Conservation (phyloP, 495 filamentous ascomycete species). For the Friedmanniomyces simplex region DNA sequence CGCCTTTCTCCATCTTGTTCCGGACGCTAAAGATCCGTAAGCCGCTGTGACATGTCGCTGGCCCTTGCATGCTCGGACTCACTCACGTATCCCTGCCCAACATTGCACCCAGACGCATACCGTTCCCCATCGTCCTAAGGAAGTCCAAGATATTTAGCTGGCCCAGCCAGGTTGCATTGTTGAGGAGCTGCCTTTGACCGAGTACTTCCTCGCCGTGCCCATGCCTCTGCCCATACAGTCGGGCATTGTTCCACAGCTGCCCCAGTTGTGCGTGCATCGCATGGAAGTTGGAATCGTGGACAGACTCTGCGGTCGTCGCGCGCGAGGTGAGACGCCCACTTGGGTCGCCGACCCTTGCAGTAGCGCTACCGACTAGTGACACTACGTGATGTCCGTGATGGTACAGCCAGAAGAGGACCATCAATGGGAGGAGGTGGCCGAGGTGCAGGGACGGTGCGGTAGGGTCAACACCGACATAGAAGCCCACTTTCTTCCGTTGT, state of each 20-base stretch:
- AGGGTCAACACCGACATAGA: slow-evolving; percentile 86
- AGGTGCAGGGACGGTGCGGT: slow-evolving; percentile 86
- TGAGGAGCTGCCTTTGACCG: slow-evolving; percentile 17
- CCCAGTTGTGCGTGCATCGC: slow-evolving; percentile 75
- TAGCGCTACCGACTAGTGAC: slow-evolving; percentile 74
- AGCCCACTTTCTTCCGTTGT: slow-evolving; percentile 56
- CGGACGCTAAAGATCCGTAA: slow-evolving; percentile 56
- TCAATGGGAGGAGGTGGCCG: slow-evolving; percentile 85
- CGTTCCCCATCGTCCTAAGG: slow-evolving; percentile 56
- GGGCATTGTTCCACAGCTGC: slow-evolving; percentile 62
- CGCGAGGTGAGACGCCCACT: slow-evolving; percentile 62
- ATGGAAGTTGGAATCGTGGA: slow-evolving; percentile 57
- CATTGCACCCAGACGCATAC: slow-evolving; percentile 73
- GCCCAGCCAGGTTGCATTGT: slow-evolving; percentile 51
- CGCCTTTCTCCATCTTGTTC: slow-evolving; percentile 62
- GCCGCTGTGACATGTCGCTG: neutral
- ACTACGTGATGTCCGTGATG: slow-evolving; percentile 66
- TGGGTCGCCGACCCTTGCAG: slow-evolving; percentile 79
- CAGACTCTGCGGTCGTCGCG: slow-evolving; percentile 41
- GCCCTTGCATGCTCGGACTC: slow-evolving; percentile 6
- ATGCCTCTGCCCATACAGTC: slow-evolving; percentile 46
- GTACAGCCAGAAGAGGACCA: slow-evolving; percentile 91
- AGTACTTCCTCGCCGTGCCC: slow-evolving; percentile 37
- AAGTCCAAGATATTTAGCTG: slow-evolving; percentile 62
- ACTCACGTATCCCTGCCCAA: slow-evolving; percentile 81